A percentile compares a stretch with the other conserved stretches of the same genome.
Conservation (phyloP, 2,329 filamentous ascomycete genomes). For the Penicillium sp. region DNA sequence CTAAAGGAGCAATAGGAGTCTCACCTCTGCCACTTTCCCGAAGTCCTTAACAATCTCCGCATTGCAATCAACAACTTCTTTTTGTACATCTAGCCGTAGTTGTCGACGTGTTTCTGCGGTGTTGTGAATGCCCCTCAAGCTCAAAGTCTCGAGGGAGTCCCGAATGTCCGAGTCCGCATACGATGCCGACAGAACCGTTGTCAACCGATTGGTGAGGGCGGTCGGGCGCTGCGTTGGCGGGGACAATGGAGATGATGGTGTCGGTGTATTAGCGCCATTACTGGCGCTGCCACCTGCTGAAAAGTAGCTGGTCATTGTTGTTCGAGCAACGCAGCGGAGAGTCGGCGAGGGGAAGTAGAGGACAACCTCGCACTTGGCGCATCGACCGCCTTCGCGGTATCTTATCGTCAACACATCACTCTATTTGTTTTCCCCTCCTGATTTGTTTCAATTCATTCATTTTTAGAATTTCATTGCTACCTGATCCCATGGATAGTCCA, state of each 20-base stretch:
- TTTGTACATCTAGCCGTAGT: constrained; percentile 78
- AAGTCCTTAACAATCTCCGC: constrained; percentile 85
- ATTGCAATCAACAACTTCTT: constrained; percentile 90
- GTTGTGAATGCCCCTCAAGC: constrained; percentile 68
- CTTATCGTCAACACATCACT: constrained; percentile 17
- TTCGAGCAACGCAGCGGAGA: constrained; percentile 5
- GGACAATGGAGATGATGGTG: constrained; percentile 31
- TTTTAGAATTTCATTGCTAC: constrained; percentile 1
- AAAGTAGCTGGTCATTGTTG: constrained; percentile 39
- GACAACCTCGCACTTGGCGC: constrained; percentile 15
- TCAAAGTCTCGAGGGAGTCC: constrained; percentile 75
- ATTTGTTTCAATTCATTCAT: neutral
- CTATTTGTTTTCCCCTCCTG: neutral
- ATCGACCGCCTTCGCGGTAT: constrained; percentile 24
- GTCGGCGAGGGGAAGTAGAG: constrained; percentile 21
- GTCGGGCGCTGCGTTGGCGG: constrained; percentile 46
- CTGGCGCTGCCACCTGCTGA: constrained; percentile 24
- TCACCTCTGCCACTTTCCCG: constrained; percentile 80
- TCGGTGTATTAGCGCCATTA: constrained; percentile 27
- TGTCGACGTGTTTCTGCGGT: constrained; percentile 74
- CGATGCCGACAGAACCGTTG: constrained; percentile 81
- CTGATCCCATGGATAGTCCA: constrained; percentile 36
- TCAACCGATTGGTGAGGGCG: constrained; percentile 77
- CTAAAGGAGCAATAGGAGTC: constrained; percentile 20
- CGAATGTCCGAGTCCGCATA: constrained; percentile 91